Evolutionary conservation across 805 yeast species (phyloP).

Genomic region (Candida palmyrensis): DNA sequence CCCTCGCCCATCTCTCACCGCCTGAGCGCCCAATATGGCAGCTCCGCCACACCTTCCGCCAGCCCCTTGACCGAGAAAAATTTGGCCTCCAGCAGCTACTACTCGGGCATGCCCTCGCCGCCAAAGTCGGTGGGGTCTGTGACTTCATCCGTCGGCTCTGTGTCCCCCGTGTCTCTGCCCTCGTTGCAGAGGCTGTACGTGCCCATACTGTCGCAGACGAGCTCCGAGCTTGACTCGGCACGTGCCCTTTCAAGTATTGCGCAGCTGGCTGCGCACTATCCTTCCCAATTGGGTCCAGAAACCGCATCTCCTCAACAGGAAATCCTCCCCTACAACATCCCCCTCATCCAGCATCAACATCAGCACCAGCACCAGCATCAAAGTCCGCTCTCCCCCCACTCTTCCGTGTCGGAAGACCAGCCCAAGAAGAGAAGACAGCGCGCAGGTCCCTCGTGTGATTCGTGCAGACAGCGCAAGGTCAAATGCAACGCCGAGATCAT

Average conservation of each 20-base stretch:
- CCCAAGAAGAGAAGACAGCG: slow-evolving; percentile 49
- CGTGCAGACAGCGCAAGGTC: slow-evolving; percentile 63
- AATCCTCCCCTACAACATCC: too few relatives aligned
- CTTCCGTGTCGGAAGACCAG: too few relatives aligned
- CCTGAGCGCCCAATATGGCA: too few relatives aligned
- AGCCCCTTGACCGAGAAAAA: slow-evolving; percentile 2
- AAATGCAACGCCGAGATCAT: slow-evolving; percentile 67
- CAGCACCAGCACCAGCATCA: background rate
- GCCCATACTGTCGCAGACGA: too few relatives aligned
- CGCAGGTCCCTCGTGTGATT: slow-evolving; percentile 71
- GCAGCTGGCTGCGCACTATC: too few relatives aligned
- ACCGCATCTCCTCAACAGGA: background rate
- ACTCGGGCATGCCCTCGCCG: slow-evolving; percentile 4
- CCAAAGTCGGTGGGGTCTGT: slow-evolving; percentile 3
- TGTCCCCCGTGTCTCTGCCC: slow-evolving; percentile 6
- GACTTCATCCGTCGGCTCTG: slow-evolving; percentile 2
- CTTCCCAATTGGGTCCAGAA: slow-evolving; percentile 1
- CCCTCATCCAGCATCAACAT: too few relatives aligned
- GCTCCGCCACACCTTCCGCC: too few relatives aligned
- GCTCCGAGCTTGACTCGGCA: too few relatives aligned
- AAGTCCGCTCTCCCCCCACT: slow-evolving; percentile 2
- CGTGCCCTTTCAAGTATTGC: too few relatives aligned
- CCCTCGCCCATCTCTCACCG: slow-evolving; percentile 1
- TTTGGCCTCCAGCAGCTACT: slow-evolving; percentile 2
- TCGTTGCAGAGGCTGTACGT: slow-evolving; percentile 1